phyloP scores from a whole-genome alignment of 2,329 filamentous ascomycete genomes.

The Ophiosphaerella narmari region DNA sequence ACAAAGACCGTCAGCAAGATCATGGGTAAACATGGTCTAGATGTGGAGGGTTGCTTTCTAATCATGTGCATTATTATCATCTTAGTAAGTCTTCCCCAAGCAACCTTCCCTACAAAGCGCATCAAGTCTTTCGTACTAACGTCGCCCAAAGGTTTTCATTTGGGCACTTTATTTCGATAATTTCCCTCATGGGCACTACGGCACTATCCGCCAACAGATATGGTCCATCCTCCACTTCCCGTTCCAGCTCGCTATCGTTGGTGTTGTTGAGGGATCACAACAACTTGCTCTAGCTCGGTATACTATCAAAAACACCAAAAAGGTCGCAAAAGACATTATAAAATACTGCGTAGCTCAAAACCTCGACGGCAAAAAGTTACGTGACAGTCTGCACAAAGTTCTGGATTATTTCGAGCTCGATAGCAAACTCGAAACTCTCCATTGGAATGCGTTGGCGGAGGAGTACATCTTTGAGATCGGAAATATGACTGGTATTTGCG shows the following conservation, averaged over 20 bases:
- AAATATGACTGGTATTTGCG: conserved; percentile 41
- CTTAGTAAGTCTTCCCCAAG: conserved; percentile 28
- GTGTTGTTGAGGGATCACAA: conserved; percentile 66
- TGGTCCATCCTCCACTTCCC: conserved; percentile 65
- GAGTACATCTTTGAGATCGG: conserved; percentile 27
- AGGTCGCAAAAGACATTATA: conserved; percentile 46
- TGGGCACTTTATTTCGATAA: conserved; percentile 68
- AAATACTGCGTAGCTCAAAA: conserved; percentile 41
- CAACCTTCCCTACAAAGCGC: background rate
- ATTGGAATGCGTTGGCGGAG: conserved; percentile 15
- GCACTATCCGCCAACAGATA: conserved; percentile 62
- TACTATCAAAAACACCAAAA: conserved; percentile 51
- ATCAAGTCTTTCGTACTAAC: conserved; percentile 1
- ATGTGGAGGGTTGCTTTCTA: conserved; percentile 40
- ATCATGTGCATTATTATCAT: conserved; percentile 45
- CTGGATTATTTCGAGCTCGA: conserved; percentile 40
- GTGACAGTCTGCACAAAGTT: conserved; percentile 28
- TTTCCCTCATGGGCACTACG: conserved; percentile 55
- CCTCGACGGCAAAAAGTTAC: conserved; percentile 38
- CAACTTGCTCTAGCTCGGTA: conserved; percentile 59
- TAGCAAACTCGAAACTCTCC: conserved; percentile 32
- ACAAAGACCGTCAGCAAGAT: conserved; percentile 56
- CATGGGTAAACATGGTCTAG: conserved; percentile 44
- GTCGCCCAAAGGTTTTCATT: conserved; percentile 52
- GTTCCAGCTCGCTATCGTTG: conserved; percentile 65